Evolutionary conservation across 495 filamentous ascomycete genomes (phyloP).

Genomic region (Hypoxylon rickii): DNA sequence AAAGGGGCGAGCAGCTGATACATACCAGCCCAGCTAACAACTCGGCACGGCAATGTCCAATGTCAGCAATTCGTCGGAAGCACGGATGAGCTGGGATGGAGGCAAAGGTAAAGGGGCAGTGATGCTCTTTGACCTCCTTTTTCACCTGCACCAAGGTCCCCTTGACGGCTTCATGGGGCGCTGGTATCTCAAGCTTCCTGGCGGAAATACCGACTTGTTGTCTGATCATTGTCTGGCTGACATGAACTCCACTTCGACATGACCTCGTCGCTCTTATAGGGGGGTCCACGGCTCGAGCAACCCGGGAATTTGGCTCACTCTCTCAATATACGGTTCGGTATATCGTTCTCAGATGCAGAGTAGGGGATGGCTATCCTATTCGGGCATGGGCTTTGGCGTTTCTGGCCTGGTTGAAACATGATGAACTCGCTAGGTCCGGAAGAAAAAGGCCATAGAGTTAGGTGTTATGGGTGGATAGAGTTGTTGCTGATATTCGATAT

Average conservation of each 20-base stretch:
- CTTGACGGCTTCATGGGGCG: neutral
- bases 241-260: too few relatives aligned
- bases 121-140: neutral
- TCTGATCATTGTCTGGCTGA: too few relatives aligned
- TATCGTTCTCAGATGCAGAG: too few relatives aligned
- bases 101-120: too few relatives aligned
- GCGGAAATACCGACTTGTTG: too few relatives aligned
- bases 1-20: neutral
- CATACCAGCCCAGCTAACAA: too few relatives aligned
- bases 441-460: neutral
- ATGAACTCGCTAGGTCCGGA: neutral
- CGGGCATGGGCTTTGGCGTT: neutral
- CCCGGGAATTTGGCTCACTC: too few relatives aligned
- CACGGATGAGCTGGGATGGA: neutral
- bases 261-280: too few relatives aligned
- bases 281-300: too few relatives aligned
- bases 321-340: too few relatives aligned
- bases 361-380: slow-evolving; percentile 12
- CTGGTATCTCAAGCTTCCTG: too few relatives aligned
- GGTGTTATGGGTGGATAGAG: neutral
- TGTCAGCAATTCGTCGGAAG: neutral
- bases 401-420: neutral
- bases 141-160: neutral
- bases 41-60: too few relatives aligned
- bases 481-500: neutral